Conservation (phyloP, 495 filamentous ascomycete species). For the Rusavskia elegans region DNA sequence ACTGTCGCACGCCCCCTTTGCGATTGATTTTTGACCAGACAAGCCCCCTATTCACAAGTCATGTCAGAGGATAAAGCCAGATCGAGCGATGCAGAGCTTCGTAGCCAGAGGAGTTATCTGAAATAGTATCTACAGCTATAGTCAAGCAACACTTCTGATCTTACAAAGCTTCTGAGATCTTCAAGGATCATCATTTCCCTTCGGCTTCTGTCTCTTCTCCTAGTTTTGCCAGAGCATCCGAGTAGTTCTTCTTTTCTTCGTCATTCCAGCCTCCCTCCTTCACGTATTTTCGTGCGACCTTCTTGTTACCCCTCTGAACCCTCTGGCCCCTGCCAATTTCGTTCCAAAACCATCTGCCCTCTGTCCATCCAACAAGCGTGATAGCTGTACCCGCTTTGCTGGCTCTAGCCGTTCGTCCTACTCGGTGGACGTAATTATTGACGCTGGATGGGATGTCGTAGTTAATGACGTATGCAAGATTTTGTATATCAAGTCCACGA, state of each 20-base stretch:
- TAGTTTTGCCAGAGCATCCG: constrained; percentile 35
- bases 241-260: constrained; percentile 40
- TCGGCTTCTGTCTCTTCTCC: constrained; percentile 22
- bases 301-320: constrained; percentile 21
- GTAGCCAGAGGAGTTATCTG: no score
- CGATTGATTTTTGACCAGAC: no score
- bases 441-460: constrained; percentile 78
- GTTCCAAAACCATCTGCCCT: constrained; percentile 78
- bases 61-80: no score
- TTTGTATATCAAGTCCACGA: constrained; percentile 74
- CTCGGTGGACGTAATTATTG: constrained; percentile 79
- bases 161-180: no score
- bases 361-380: constrained; percentile 61
- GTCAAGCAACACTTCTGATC: no score
- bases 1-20: no score
- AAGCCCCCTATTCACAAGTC: no score
- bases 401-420: constrained; percentile 80
- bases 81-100: no score
- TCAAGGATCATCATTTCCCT: background rate
- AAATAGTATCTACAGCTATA: no score
- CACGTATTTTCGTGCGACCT: constrained; percentile 17
- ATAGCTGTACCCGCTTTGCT: constrained; percentile 63
- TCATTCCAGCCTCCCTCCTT: constrained; percentile 30
- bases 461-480: constrained; percentile 74
- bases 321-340: constrained; percentile 43